phyloP scores from a whole-genome alignment of 108 stramenopile species.

The Pseudonitzschia pungens region DNA sequence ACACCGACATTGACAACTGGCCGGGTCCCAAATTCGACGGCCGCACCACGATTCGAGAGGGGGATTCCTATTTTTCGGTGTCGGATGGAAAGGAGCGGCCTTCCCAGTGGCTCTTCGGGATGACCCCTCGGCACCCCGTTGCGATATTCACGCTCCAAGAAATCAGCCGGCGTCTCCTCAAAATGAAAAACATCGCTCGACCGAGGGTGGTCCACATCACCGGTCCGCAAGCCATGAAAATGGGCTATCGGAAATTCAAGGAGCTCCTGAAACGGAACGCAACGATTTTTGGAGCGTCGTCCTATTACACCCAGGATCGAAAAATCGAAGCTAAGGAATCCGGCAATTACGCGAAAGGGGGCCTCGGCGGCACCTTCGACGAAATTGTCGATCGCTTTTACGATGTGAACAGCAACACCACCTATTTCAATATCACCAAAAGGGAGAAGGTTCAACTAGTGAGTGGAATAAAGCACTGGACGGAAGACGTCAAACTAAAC shows the following conservation, averaged over 20 bases:
- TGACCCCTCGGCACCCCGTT: slow-evolving; percentile 36
- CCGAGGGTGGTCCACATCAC: slow-evolving; percentile 40
- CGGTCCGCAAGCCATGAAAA: slow-evolving; percentile 44
- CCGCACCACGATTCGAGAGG: slow-evolving; percentile 18
- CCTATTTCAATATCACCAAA: slow-evolving; percentile 7
- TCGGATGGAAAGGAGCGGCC: slow-evolving; percentile 37
- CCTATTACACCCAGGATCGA: slow-evolving; percentile 6
- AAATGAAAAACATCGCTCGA: slow-evolving; percentile 24
- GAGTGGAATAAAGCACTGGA: slow-evolving; percentile 9
- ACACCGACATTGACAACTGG: slow-evolving; percentile 31
- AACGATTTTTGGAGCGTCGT: slow-evolving; percentile 9
- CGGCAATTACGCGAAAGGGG: background rate
- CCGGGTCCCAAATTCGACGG: slow-evolving; percentile 17
- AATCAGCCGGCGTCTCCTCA: slow-evolving; percentile 33
- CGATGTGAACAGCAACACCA: background rate
- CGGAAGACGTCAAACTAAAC: background rate
- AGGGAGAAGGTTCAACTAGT: slow-evolving; percentile 5
- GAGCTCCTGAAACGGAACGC: background rate
- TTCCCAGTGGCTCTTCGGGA: slow-evolving; percentile 50
- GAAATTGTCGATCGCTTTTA: background rate
- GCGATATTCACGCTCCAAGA: slow-evolving; percentile 34
- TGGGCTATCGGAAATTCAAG: background rate
- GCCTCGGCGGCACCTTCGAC: background rate
- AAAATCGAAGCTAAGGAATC: background rate
- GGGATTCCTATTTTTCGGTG: slow-evolving; percentile 24